These are phyloP conservation scores for Eucalyptus globulus DNA, from an alignment of 345 rosid genomes.

Conservation along the genomic window DNA sequence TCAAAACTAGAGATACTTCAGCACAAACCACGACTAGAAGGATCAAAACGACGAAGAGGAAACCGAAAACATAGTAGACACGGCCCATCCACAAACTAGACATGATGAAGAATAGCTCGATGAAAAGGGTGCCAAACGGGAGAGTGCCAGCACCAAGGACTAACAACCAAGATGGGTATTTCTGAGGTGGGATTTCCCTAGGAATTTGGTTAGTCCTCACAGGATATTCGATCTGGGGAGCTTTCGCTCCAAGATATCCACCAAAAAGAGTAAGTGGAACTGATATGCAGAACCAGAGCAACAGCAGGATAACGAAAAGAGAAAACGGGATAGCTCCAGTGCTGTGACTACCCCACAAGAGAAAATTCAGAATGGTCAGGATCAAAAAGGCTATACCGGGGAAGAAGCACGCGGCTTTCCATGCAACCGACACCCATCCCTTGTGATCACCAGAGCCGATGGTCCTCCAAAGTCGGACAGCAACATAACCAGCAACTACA, in stretches of 20 bases:
- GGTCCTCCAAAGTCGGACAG: slow-evolving; percentile 11
- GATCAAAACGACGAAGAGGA: slow-evolving; percentile 6
- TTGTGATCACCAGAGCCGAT: slow-evolving; percentile 5
- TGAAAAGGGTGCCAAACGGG: slow-evolving; percentile 10
- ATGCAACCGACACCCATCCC: slow-evolving; percentile 9
- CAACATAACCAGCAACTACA: slow-evolving; percentile 6
- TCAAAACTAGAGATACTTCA: slow-evolving; percentile 11
- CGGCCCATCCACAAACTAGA: slow-evolving; percentile 15
- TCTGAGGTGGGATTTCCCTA: slow-evolving; percentile 11
- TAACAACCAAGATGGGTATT: slow-evolving; percentile 10
- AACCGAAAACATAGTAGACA: slow-evolving; percentile 12
- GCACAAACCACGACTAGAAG: slow-evolving; percentile 10
- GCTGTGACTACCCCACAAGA: slow-evolving; percentile 12
- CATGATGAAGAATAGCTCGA: slow-evolving; percentile 15
- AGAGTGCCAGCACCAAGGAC: slow-evolving; percentile 12
- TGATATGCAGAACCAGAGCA: slow-evolving; percentile 15
- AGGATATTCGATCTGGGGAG: slow-evolving; percentile 8
- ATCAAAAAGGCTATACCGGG: slow-evolving; percentile 9
- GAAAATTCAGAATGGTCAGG: slow-evolving; percentile 6
- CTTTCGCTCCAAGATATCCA: slow-evolving; percentile 12
- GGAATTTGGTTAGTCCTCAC: slow-evolving; percentile 12
- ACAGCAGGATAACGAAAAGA: slow-evolving; percentile 5
- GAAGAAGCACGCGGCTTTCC: slow-evolving; percentile 8
- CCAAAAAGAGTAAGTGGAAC: slow-evolving; percentile 14
- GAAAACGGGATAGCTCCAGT: slow-evolving; percentile 12